Base-by-base conservation (phyloP, 805 yeast species). In the Lipomyces oligophaga region DNA sequence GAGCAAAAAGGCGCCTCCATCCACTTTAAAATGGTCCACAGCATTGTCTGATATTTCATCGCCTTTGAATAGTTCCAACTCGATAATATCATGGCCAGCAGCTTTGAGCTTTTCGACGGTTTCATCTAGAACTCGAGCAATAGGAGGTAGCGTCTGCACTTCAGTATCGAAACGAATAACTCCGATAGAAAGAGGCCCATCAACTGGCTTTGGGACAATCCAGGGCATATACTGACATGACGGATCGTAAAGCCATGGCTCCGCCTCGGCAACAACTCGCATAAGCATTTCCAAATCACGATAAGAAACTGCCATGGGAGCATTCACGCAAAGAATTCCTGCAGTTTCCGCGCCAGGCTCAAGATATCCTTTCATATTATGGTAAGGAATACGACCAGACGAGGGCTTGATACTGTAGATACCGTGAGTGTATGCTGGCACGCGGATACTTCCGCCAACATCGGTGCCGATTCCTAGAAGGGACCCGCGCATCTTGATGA, bases 271-370 rank as follows among this genome's bases (percentile, higher is more conserved):
- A 18, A 59, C 41, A 11, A 51, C 37, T 47, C 77, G 72, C 88
- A 83, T 82, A 69, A 80, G 79, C 47, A 78, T 65, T 18, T 82
- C 87, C 54, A 83, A 65, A 64, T 83, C 90, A 3, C 80, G 83
- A 38, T 80, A 67, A 3, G 78, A 66, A 57, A 81, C 73, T 2
- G 85, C 72, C 67, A 83, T 63, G 34, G 90, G 90, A 20, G 89
- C 90, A 38, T 73, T 73, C 21, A 80, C 83, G 13, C 82, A 78
- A 28, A 73, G 74, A 45, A 83, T 78, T 24, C 83, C 55, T 30
- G 43, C 54, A 24, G 57, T 49, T 36, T 53, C 58, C 10, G 49
- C 55, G 13, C 59, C 58, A 3, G 56, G 63, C n/a, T 71, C 71
- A 10, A 67, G 47, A 18, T 69, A 70, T 5, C 59, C 59, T 41